phyloP scores from a whole-genome alignment of 2,329 filamentous ascomycete genomes.

The Colletotrichum sansevieriae region DNA sequence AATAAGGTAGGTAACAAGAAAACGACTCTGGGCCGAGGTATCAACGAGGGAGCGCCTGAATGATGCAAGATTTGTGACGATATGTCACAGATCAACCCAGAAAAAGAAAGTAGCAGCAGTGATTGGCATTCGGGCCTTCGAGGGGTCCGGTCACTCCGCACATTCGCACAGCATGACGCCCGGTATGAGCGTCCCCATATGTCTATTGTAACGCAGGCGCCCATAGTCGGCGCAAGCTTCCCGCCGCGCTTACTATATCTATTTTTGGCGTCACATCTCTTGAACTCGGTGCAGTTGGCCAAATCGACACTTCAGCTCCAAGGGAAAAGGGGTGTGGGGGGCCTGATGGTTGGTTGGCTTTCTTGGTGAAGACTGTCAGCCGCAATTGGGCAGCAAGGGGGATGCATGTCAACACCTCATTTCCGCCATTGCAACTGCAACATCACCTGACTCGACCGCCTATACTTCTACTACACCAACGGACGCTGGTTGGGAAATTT shows the following conservation, averaged over 20 bases:
- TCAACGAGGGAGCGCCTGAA: neutral
- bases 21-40: neutral
- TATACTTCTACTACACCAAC: neutral
- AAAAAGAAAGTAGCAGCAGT: too few relatives aligned
- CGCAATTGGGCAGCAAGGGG: neutral
- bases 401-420: constrained; percentile 17
- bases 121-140: too few relatives aligned
- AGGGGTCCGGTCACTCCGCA: neutral
- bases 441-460: constrained; percentile 10
- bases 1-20: too few relatives aligned
- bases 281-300: neutral
- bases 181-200: neutral
- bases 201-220: neutral
- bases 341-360: neutral
- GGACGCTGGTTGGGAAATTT: too few relatives aligned
- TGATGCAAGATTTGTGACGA: too few relatives aligned
- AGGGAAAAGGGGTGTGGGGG: neutral
- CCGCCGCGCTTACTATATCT: neutral
- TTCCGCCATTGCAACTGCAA: constrained; percentile 15
- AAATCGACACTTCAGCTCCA: neutral
- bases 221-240: neutral
- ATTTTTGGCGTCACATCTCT: constrained; percentile 3
- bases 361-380: constrained; percentile 7
- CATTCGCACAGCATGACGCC: neutral
- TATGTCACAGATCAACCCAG: neutral